Percentiles rank a stretch among this genome's conserved stretches.
Evolutionary conservation across 108 stramenopile genomes (phyloP).

Genomic region (Cyclostephanos invisitatus): DNA sequence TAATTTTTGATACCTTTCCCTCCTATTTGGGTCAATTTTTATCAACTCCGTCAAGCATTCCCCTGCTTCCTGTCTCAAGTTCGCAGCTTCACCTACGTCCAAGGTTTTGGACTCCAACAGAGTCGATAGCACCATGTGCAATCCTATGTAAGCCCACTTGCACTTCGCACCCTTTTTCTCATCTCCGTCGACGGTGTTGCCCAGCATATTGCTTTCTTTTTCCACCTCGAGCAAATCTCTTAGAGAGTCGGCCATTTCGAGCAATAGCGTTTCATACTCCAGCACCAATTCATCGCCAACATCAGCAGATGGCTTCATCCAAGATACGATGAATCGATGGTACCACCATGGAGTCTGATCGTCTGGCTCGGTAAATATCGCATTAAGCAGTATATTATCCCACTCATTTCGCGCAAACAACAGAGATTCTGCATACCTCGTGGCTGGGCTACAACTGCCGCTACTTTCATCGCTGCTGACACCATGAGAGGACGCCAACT

Average conservation of each 20-base stretch:
- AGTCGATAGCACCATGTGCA: constrained; percentile 47
- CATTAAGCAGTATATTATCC: constrained; percentile 65
- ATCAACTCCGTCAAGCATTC: constrained; percentile 38
- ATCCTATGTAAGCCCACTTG: constrained; percentile 52
- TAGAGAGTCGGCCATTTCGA: constrained; percentile 46
- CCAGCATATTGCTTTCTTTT: constrained; percentile 54
- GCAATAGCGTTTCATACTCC: constrained; percentile 36
- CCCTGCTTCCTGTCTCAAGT: constrained; percentile 30
- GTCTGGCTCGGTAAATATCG: constrained; percentile 97
- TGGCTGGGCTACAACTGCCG: neutral
- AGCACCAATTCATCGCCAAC: constrained; percentile 13
- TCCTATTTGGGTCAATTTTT: constrained; percentile 41
- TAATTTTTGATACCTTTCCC: constrained; percentile 39
- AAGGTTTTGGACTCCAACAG: constrained; percentile 17
- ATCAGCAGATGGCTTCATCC: constrained; percentile 26
- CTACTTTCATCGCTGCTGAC: constrained; percentile 5
- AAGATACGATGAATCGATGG: constrained; percentile 71
- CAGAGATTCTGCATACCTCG: constrained; percentile 9
- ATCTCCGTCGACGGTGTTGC: constrained; percentile 17
- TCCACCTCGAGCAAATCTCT: constrained; percentile 52
- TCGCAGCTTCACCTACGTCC: constrained; percentile 9
- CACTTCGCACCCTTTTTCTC: constrained; percentile 51
- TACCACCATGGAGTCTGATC: constrained; percentile 99
- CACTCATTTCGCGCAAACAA: constrained; percentile 56
- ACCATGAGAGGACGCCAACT: constrained; percentile 12